Conservation (phyloP, 2,329 filamentous ascomycete genomes). For the Metarhizium brunneum region DNA sequence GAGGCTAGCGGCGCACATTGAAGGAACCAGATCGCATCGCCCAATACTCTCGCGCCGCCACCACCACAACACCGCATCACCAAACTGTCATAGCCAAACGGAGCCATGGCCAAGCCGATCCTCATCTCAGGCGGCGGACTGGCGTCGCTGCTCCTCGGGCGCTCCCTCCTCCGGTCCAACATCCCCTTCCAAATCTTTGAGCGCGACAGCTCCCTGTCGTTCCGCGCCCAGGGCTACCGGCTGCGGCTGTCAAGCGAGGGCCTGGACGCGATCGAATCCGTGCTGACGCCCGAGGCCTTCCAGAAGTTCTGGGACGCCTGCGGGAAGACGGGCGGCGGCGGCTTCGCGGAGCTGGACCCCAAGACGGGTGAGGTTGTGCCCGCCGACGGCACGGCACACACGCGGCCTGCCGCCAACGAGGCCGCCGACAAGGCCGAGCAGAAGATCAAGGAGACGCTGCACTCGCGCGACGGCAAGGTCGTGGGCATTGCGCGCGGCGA, state of each 20-base stretch:
- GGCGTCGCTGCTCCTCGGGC: conserved; percentile 33
- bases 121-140: conserved; percentile 36
- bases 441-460: conserved; percentile 23
- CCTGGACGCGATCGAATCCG: conserved; percentile 50
- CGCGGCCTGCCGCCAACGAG: too few species aligned
- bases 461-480: conserved; percentile 46
- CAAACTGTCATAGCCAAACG: neutral
- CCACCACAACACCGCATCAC: neutral
- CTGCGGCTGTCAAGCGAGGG: conserved; percentile 48
- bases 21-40: too few species aligned
- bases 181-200: conserved; percentile 50
- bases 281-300: conserved; percentile 38
- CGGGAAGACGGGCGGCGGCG: conserved; percentile 49
- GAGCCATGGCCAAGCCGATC: conserved; percentile 19
- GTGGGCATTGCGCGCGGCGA: conserved; percentile 54
- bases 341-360: conserved; percentile 41
- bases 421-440: neutral
- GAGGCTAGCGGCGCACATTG: too few species aligned
- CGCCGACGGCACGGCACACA: neutral
- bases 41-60: neutral
- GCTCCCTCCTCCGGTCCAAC: conserved; percentile 27
- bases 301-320: conserved; percentile 48
- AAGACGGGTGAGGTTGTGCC: conserved; percentile 35
- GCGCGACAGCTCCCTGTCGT: conserved; percentile 37
- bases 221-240: conserved; percentile 54